Conservation (phyloP, 176 grass and related monocot genomes). For the Coix lacrymajobi region DNA sequence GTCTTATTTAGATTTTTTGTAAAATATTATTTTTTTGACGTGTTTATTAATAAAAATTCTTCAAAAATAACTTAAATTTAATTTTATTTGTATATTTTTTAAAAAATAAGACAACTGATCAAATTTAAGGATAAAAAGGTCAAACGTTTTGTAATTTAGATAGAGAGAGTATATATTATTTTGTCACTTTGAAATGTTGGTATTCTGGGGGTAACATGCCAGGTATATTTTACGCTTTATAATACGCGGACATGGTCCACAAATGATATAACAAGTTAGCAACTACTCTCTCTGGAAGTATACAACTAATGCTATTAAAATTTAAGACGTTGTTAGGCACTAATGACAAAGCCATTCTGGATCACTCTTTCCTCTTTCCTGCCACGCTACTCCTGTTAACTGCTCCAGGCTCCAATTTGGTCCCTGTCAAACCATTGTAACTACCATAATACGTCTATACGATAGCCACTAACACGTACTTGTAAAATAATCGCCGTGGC, state of each 20-base stretch:
- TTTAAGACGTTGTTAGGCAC: slow-evolving; percentile 16
- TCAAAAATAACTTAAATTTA: too few species aligned
- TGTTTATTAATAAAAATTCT: too few species aligned
- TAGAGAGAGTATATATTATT: not conserved
- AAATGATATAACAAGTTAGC: slow-evolving; percentile 11
- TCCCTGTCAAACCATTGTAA: slow-evolving; percentile 28
- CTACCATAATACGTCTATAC: slow-evolving; percentile 31
- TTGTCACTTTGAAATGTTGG: slow-evolving; percentile 18
- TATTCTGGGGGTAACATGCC: slow-evolving; percentile 23
- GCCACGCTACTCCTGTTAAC: slow-evolving; percentile 29
- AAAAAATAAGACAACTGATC: too few species aligned
- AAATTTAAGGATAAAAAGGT: too few species aligned
- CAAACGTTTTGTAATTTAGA: too few species aligned
- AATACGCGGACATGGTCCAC: not conserved
- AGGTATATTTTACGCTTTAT: slow-evolving; percentile 3
- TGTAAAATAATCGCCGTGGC: slow-evolving; percentile 32
- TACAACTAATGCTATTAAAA: not conserved
- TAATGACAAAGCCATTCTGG: slow-evolving; percentile 29
- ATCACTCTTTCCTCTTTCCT: slow-evolving; percentile 16
- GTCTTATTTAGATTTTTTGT: too few species aligned
- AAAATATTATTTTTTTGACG: too few species aligned
- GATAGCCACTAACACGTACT: slow-evolving; percentile 34
- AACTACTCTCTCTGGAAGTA: not conserved
- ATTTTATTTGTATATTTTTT: too few species aligned
- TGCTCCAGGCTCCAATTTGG: not conserved